Percentiles rank a stretch among this genome's conserved stretches.
Conservation (phyloP, 495 filamentous ascomycete species). For the Rusavskia elegans region DNA sequence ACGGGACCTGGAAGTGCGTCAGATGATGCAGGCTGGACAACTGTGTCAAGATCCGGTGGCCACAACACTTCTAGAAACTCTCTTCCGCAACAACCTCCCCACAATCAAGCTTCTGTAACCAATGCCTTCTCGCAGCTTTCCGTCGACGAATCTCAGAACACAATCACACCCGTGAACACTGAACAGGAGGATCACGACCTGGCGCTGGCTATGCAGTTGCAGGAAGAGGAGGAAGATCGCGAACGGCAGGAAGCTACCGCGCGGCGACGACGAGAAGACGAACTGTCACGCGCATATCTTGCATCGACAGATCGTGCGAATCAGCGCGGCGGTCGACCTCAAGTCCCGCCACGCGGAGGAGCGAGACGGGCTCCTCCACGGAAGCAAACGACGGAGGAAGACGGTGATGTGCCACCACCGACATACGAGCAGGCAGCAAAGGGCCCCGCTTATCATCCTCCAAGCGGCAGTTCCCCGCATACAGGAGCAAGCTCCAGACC, state of each 20-base stretch:
- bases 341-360: slow-evolving; percentile 6
- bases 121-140: slow-evolving; percentile 13
- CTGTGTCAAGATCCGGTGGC: slow-evolving; percentile 20
- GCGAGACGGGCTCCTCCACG: slow-evolving; percentile 4
- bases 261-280: slow-evolving; percentile 23
- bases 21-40: slow-evolving; percentile 30
- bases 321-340: slow-evolving; percentile 5
- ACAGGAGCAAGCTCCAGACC: neutral
- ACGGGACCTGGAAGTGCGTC: neutral
- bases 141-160: slow-evolving; percentile 14
- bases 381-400: slow-evolving; percentile 11
- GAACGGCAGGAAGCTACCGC: slow-evolving; percentile 29
- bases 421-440: slow-evolving; percentile 69
- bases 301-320: slow-evolving; percentile 1
- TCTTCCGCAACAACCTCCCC: neutral
- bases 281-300: slow-evolving; percentile 15
- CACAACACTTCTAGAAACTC: neutral
- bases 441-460: slow-evolving; percentile 45
- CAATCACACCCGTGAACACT: neutral
- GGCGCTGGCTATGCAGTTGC: slow-evolving; percentile 62
- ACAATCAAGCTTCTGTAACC: slow-evolving; percentile 12
- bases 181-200: slow-evolving; percentile 69
- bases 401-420: slow-evolving; percentile 51
- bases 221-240: slow-evolving; percentile 67
- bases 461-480: slow-evolving; percentile 20